A percentile compares a stretch with the other conserved stretches of the same genome.
phyloP scores from a whole-genome alignment of 306 rosid species.

The Quercus berberidifolia region DNA sequence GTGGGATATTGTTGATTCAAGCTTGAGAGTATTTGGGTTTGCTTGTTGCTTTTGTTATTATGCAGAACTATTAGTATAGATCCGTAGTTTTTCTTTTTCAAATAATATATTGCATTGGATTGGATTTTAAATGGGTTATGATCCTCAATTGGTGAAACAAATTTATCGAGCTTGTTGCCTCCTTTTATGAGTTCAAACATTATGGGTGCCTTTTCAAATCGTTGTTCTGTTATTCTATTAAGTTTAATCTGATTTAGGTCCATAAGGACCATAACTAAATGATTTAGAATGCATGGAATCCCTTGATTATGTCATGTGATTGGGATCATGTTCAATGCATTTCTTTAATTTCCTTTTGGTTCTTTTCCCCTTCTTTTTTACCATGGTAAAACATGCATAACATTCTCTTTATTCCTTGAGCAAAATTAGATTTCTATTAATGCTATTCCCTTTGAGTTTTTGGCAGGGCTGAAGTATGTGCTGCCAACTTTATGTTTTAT shows the following conservation, averaged over 20 bases:
- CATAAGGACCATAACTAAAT: background rate
- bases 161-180: background rate
- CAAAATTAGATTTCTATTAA: background rate
- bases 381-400: background rate
- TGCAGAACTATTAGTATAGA: conserved; percentile 15
- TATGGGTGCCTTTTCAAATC: background rate
- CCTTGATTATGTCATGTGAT: background rate
- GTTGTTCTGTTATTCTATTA: background rate
- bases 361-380: background rate
- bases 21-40: background rate
- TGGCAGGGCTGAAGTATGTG: background rate
- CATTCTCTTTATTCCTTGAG: background rate
- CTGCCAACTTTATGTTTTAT: background rate
- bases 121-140: background rate
- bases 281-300: background rate
- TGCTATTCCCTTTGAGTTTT: background rate
- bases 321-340: background rate
- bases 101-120: too few species aligned
- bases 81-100: conserved; percentile 9
- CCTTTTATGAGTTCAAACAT: background rate
- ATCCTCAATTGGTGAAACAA: conserved; percentile 9
- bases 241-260: background rate
- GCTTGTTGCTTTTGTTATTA: background rate
- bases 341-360: background rate
- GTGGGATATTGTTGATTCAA: conserved; percentile 1